Percentiles rank a stretch among this genome's conserved stretches.
These are phyloP conservation scores for Pythium angustatum DNA, from an alignment of 352 stramenopile genomes.

Conservation along the genomic window DNA sequence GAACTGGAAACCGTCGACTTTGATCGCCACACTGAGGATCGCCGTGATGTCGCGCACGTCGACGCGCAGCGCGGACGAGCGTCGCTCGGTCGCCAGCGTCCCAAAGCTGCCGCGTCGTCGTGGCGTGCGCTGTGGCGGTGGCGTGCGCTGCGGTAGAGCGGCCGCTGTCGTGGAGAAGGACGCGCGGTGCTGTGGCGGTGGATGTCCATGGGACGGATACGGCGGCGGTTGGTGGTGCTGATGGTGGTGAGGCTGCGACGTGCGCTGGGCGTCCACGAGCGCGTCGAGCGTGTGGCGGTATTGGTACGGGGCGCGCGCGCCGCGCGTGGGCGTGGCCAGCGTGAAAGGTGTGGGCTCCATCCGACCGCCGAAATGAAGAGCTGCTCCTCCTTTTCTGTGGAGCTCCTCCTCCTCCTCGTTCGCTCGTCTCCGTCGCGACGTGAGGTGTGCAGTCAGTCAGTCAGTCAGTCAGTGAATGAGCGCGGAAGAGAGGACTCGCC, in stretches of 20 bases:
- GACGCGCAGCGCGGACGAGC: slow-evolving; percentile 26
- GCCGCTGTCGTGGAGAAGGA: slow-evolving; percentile 6
- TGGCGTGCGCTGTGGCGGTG: slow-evolving; percentile 1
- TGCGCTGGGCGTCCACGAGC: slow-evolving; percentile 20
- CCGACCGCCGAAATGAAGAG: slow-evolving; percentile 3
- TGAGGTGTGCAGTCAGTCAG: background rate
- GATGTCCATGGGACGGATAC: background rate
- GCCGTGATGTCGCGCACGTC: slow-evolving; percentile 63
- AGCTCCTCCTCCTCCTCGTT: background rate
- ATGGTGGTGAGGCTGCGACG: background rate
- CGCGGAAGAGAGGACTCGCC: background rate
- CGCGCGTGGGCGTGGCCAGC: slow-evolving; percentile 21
- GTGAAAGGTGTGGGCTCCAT: slow-evolving; percentile 7
- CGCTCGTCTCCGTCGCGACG: background rate
- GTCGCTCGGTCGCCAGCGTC: slow-evolving; percentile 5
- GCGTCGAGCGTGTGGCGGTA: slow-evolving; percentile 21
- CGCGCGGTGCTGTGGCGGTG: background rate
- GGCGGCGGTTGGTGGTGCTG: background rate
- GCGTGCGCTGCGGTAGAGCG: background rate
- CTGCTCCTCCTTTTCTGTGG: background rate
- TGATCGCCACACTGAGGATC: slow-evolving; percentile 57
- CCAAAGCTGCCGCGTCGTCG: slow-evolving; percentile 13
- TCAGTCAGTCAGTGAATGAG: slow-evolving; percentile 20
- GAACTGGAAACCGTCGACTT: slow-evolving; percentile 66
- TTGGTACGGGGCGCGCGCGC: slow-evolving; percentile 8